Base-by-base conservation (phyloP, 2,329 filamentous ascomycete species). In the Fusarium compactum region DNA sequence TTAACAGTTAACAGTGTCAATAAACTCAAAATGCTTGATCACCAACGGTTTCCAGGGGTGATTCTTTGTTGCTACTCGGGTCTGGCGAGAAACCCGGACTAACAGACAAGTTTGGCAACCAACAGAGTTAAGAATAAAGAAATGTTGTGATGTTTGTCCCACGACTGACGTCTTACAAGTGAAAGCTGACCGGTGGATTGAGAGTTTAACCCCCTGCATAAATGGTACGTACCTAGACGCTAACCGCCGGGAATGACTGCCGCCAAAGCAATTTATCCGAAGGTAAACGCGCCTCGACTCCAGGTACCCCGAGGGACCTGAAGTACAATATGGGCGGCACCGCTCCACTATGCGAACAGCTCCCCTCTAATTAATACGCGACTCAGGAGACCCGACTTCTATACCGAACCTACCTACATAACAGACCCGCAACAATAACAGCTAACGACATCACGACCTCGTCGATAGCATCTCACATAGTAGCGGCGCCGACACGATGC, bases 401-500 rank as follows among this genome's bases (percentile, higher is more conserved):
- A 29, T 43, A 53, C 48, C 61, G 48, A 38, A 38, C 34, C 34
- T 58, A 29, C 50, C 34, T 58, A 29, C 50, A 51, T 38, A 55
- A 58, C 46, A 40, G 29, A 59, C 29, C 47, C 47, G 47, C 57
- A 53, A 63, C 44, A 61, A 65, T 45, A 52, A 46, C 52, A 22
- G 27, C 30, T 27, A 40, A 52, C 65, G 34, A 56, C 47, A 52
- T 61, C 25, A 30, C 51, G 43, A 34, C 15, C 32, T 30, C 51
- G 16, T 41, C 43, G 8, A 54, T 60, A 47, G 53, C 51, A 62
- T 51, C 27, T 40, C 48, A 20, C 60, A 27, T 55, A 67, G 20
- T 41, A 43, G 30, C 51, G 57, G 58, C 66, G 53, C 46, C 66
- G 71, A 50, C 78, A 80, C 77, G 69, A 82, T 82, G 80, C 78